A percentile compares a stretch with the other conserved stretches of the same genome.
These are phyloP conservation scores for Didymella glomerata DNA, from an alignment of 2,329 filamentous ascomycete species.

Conservation along the genomic window DNA sequence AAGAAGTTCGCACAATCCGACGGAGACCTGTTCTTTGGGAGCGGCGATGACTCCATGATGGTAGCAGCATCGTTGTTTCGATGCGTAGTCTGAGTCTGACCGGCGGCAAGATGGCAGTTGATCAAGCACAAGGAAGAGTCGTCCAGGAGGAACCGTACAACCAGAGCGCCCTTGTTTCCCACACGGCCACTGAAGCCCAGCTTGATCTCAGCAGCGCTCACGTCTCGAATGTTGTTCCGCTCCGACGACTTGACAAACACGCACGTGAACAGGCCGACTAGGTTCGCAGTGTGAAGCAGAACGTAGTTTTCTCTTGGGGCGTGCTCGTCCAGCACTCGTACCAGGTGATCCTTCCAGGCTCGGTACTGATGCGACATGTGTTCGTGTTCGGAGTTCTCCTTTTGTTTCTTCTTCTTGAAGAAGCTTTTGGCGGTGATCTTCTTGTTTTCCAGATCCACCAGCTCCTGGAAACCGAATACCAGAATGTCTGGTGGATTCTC, in stretches of 20 bases:
- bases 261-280: constrained; percentile 95
- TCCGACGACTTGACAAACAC: constrained; percentile 89
- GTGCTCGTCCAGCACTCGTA: constrained; percentile 81
- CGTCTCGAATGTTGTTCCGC: constrained; percentile 76
- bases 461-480: constrained; percentile 95
- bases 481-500: constrained; percentile 85
- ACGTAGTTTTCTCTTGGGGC: constrained; percentile 83
- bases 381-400: constrained; percentile 84
- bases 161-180: constrained; percentile 94
- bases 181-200: constrained; percentile 94
- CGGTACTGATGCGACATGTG: constrained; percentile 97
- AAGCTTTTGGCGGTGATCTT: constrained; percentile 96
- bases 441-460: constrained; percentile 98
- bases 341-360: constrained; percentile 92
- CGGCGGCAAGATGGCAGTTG: constrained; percentile 96
- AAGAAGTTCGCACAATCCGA: constrained; percentile 77
- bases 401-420: constrained; percentile 78
- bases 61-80: constrained; percentile 92
- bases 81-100: constrained; percentile 86
- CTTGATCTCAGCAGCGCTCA: constrained; percentile 86
- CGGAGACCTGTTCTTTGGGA: constrained; percentile 76
- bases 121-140: constrained; percentile 95
- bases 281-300: constrained; percentile 84
- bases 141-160: constrained; percentile 91
- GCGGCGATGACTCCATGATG: constrained; percentile 80